Conservation (phyloP, 441 rosid species). For the Lepidium campestre region DNA sequence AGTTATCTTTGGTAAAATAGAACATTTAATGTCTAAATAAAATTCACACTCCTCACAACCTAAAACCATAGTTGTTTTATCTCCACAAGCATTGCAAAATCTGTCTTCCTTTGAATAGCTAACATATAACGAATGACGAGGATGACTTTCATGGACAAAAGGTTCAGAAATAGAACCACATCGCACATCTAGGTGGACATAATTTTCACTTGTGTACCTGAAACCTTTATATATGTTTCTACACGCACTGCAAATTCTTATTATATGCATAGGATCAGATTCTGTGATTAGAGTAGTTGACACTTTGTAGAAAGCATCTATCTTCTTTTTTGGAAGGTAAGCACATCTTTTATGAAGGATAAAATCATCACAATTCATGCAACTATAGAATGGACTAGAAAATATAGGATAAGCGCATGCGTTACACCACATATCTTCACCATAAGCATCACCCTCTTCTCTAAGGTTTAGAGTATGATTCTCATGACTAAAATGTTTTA, state of each 20-base stretch:
- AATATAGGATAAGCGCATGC: background rate
- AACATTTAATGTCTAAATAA: slow-evolving; percentile 6
- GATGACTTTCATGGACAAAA: slow-evolving; percentile 5
- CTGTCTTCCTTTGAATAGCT: background rate
- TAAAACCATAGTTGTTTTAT: background rate
- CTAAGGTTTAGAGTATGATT: background rate
- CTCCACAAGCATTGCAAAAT: slow-evolving; percentile 12
- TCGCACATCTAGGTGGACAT: background rate
- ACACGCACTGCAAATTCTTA: background rate
- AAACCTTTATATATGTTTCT: background rate
- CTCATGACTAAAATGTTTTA: background rate
- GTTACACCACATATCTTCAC: background rate
- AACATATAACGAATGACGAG: background rate
- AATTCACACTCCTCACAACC: slow-evolving; percentile 10
- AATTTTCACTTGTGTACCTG: background rate
- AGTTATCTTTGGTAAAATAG: slow-evolving; percentile 7
- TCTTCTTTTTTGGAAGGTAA: background rate
- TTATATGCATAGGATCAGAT: background rate
- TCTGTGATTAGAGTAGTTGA: background rate
- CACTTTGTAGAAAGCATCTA: background rate
- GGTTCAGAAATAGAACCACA: background rate
- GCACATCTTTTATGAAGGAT: slow-evolving; percentile 23
- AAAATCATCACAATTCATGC: slow-evolving; percentile 8
- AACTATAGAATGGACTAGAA: slow-evolving; percentile 1
- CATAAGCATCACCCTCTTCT: background rate